Evolutionary conservation across 495 filamentous ascomycete species (phyloP).

Genomic region (Xylaria sp.): DNA sequence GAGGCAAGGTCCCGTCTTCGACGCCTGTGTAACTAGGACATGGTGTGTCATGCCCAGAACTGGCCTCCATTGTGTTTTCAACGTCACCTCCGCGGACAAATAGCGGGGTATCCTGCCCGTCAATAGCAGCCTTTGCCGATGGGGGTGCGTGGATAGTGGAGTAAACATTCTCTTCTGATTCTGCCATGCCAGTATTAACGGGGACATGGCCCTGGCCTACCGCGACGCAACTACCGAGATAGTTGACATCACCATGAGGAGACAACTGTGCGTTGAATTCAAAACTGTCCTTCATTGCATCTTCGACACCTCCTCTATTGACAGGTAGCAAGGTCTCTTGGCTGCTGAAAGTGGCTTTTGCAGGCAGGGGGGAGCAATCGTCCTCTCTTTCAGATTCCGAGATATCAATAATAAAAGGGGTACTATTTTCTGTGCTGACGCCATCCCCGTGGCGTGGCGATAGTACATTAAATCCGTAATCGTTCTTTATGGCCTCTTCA

Average conservation of each 20-base stretch:
- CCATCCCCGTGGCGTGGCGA: no score
- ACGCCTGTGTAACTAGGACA: not conserved
- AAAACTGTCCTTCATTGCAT: not conserved
- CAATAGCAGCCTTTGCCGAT: not conserved
- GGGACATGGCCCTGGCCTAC: not conserved
- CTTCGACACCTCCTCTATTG: not conserved
- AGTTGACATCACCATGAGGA: not conserved
- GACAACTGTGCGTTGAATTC: not conserved
- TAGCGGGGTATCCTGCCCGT: not conserved
- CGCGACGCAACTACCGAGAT: not conserved
- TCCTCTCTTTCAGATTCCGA: not conserved
- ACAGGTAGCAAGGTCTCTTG: not conserved
- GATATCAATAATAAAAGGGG: no score
- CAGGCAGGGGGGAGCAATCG: not conserved
- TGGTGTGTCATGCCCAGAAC: not conserved
- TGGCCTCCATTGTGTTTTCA: not conserved
- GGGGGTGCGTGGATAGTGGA: not conserved
- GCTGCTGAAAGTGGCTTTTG: not conserved
- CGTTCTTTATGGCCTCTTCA: not conserved
- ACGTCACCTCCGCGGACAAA: not conserved
- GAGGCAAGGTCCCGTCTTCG: not conserved
- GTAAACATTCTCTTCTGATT: not conserved
- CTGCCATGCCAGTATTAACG: not conserved
- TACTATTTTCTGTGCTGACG: no score
- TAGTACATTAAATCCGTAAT: no score